A percentile compares a stretch with the other conserved stretches of the same genome.
Evolutionary conservation across 495 filamentous ascomycete species (phyloP).

Genomic region (Penicillium canescens): DNA sequence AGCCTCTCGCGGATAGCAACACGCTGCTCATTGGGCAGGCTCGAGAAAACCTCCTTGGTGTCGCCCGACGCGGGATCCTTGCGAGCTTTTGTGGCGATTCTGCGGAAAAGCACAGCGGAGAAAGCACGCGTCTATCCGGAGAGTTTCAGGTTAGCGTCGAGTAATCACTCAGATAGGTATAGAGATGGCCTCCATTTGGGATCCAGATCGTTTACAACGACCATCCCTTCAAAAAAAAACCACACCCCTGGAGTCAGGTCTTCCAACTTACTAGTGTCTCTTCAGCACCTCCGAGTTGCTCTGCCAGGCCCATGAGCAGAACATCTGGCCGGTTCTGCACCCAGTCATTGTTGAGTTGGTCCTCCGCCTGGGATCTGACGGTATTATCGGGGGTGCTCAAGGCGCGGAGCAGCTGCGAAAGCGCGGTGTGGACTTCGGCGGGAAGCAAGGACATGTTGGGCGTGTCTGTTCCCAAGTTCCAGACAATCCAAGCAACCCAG

Average conservation of each 20-base stretch:
- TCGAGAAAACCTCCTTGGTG: constrained; percentile 79
- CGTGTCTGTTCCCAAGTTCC: constrained; percentile 33
- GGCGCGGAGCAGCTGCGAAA: constrained; percentile 80
- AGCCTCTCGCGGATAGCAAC: constrained; percentile 78
- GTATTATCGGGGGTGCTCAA: constrained; percentile 89
- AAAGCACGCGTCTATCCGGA: constrained; percentile 73
- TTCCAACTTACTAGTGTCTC: constrained; percentile 62
- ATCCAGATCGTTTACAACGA: background rate
- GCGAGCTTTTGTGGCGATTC: constrained; percentile 83
- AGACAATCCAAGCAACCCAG: constrained; percentile 26
- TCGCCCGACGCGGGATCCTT: constrained; percentile 71
- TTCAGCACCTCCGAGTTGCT: constrained; percentile 77
- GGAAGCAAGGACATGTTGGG: constrained; percentile 81
- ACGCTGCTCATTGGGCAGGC: constrained; percentile 67
- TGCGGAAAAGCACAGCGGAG: constrained; percentile 89
- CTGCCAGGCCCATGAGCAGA: constrained; percentile 87
- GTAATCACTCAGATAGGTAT: too few species aligned
- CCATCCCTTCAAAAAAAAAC: constrained; percentile 1
- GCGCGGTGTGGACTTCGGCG: constrained; percentile 75
- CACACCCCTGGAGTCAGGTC: constrained; percentile 4
- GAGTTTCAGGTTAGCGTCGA: background rate
- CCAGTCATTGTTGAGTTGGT: constrained; percentile 88
- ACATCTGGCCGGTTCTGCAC: constrained; percentile 75
- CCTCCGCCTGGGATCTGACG: constrained; percentile 81
- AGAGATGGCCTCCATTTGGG: too few species aligned